Base-by-base conservation (phyloP, 2,329 filamentous ascomycete genomes). In the Ophiostoma tasmaniense region DNA sequence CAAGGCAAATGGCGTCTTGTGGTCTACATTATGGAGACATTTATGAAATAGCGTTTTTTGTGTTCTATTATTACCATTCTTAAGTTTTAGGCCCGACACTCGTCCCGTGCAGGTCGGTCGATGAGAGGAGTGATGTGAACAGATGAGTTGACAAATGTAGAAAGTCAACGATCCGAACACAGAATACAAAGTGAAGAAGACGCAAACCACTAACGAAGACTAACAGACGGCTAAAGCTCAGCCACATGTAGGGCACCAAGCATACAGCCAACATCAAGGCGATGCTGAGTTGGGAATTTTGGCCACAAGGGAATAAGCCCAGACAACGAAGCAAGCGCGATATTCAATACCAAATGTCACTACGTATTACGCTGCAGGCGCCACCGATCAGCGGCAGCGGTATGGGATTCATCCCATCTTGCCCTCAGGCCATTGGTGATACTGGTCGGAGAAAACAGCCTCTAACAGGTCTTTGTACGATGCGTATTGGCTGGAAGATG, bases 11-110 rank as follows among this genome's bases (percentile, higher is more conserved):
- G 50, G 50, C 50, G 50, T 17, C 50, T 55, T 55, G 10, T 50
- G 42, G 42, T 20, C 42, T n/a, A 45, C 14, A 5, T 45, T 20
- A 45, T 45, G 42, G 42, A 55, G 50, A 25, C 10, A 22, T 55
- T 13, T 22, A 55, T 22, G n/a, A 25, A 55, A 25, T 55, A 13
- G n/a, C 22, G 50, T 3, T 55, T 22, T 25, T 55, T 3, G n/a
- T 55, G 22, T 25, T 25, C 50, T 55, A 55, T 55, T 14, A 25
- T 55, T 55, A 55, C 50, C 25, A 55, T 55, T 55, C 22, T 55
- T 55, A 25, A 55, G 45, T 55, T 25, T 55, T 55, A 55, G 50
- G n/a, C 50, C 50, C n/a, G 25, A 61, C 55, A 61, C 55, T 61
- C 55, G 55, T 61, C 55, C 55, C 55, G 28, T 61, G 55, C 55